Base-by-base conservation (phyloP, 148 eudicot genomes). In the Rhododendron kiyosumense region DNA sequence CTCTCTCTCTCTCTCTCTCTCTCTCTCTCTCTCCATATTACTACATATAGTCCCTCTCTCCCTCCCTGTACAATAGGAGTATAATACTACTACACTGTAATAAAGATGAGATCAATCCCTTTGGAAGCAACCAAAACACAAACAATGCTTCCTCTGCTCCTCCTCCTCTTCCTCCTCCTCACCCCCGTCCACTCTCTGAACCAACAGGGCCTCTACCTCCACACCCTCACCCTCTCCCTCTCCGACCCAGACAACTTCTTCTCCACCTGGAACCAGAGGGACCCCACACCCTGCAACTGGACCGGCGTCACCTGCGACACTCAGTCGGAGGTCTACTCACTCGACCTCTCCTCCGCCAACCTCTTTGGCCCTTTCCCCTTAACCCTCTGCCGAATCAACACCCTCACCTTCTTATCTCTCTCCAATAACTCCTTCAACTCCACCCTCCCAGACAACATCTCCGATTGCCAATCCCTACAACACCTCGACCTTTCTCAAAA, bases 301-400 rank as follows among this genome's bases (percentile, higher is more conserved):
- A 12, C 28, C 63, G 95, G 98, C 3, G 89, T 97, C 77, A 48
- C 81, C 12, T 97, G 99, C 84, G 88, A 90, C 78, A 3, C 89
- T 0, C 0, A 45, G 0, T 78, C 90, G 3, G 41, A 65, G 1
- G 94, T 97, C 32, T 78, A n/a, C 49, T 86, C 94, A 7, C 7
- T 97, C 51, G 89, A 94, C 85, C 93, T 97, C 78, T 85, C 98
- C 65, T 69, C 81, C 52, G 73, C 88, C 6, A 85, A 90, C 45
- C 69, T 95, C 82, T 83, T 65, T 49, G 99, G 99, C 14, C 92
- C 91, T 0, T 97, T 97, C 32, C 98, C 98, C 1, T 11, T 90
- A 0, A n/a, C 89, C 46, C 89, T 97, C 76, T 97, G 99, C 86
- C 90, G 89, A 3, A 89, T 97, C 5, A 67, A 30, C 0, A 84